Percentiles rank a stretch among this genome's conserved stretches.
These are phyloP conservation scores for Ophiostoma himal-ulmi DNA, from an alignment of 2,329 filamentous ascomycete genomes.

Conservation along the genomic window DNA sequence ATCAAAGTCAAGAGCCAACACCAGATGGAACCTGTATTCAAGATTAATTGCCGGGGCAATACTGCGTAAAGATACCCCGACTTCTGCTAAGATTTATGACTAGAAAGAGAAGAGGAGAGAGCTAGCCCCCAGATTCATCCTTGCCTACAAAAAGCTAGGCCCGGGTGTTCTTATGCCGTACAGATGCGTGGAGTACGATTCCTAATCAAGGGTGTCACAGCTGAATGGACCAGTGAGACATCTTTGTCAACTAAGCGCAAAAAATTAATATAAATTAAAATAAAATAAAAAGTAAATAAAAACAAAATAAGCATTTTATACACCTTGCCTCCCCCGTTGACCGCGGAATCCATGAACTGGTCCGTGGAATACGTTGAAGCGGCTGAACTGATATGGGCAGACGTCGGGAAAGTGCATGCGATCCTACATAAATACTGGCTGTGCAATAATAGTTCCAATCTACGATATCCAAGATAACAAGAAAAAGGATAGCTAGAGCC, in stretches of 20 bases:
- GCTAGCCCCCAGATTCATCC: not conserved
- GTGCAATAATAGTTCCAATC: not conserved
- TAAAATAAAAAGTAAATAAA: not conserved
- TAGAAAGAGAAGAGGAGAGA: not conserved
- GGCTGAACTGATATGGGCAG: not conserved
- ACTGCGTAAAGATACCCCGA: not conserved
- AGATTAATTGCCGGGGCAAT: no score
- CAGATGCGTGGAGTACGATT: not conserved
- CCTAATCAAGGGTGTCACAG: not conserved
- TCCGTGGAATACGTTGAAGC: not conserved
- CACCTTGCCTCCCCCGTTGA: not conserved
- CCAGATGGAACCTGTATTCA: not conserved
- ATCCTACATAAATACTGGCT: not conserved
- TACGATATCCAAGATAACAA: not conserved
- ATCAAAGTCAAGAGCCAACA: not conserved
- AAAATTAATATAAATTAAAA: not conserved
- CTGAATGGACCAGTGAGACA: not conserved
- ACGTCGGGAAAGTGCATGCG: not conserved
- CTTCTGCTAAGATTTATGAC: not conserved
- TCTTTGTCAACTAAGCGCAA: not conserved
- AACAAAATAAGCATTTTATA: not conserved
- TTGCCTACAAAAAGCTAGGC: not conserved
- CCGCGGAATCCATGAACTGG: slow-evolving; percentile 4
- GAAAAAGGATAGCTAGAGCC: not conserved
- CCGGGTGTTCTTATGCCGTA: slow-evolving; percentile 3